Conservation (phyloP, 371 early-diverging fungal genomes). For the Quaeritorhiza haematococci region DNA sequence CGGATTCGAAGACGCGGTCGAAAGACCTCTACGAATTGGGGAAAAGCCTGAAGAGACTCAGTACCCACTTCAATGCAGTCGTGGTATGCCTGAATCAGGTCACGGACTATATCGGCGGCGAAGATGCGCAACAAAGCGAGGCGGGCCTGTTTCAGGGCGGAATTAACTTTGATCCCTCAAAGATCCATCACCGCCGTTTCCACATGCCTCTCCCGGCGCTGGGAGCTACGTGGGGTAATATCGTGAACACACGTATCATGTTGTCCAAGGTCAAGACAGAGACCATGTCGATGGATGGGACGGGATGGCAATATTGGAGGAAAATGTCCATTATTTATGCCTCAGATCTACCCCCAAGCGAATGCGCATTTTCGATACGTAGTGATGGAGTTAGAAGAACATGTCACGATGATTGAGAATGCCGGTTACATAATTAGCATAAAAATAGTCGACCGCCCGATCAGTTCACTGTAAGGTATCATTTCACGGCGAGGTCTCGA, state of each 20-base stretch:
- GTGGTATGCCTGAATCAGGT: conserved; percentile 71
- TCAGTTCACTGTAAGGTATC: no score
- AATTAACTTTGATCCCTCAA: not conserved
- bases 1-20: conserved; percentile 37
- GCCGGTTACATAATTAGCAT: no score
- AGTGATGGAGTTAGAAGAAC: no score
- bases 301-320: no score
- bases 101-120: no score
- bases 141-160: not conserved
- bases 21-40: conserved; percentile 57
- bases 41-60: conserved; percentile 53
- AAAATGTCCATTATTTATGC: no score
- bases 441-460: no score
- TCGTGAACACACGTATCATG: conserved; percentile 63
- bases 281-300: no score
- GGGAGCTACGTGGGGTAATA: conserved; percentile 73
- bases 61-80: conserved; percentile 52
- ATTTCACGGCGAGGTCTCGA: no score
- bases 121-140: conserved; percentile 10
- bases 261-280: conserved; percentile 50
- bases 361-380: no score
- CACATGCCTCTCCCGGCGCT: conserved; percentile 49
- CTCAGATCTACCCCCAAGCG: no score
- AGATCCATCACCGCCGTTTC: conserved; percentile 6
- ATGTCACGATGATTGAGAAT: no score